Base-by-base conservation (phyloP, 768 basidiomycete species). In the Krasilnikovozyma curviuscula region DNA sequence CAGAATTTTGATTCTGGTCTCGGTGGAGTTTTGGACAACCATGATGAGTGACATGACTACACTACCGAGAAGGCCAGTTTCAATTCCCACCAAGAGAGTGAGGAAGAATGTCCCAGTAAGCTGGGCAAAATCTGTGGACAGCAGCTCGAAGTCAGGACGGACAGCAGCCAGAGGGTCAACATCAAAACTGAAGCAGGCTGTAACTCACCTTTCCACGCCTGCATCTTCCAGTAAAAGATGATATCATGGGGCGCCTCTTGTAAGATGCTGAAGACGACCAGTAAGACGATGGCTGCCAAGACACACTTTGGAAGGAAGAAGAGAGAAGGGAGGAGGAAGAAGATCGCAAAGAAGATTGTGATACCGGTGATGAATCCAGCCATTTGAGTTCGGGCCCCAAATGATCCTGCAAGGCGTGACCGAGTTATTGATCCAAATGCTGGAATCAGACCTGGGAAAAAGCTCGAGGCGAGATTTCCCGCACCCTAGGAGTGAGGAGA, bases 231-330 rank as follows among this genome's bases (percentile, higher is more conserved):
- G 59, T 83, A 86, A 61, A 79, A 93, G 25, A 69, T 56, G 31
- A 93, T 67, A 56, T 93, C 91, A 53, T 89, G 80, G 5, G 89
- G 91, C 1, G 78, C 76, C 64, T 93, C 88, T 0, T 71, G 72
- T 18, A 95, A 69, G 32, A 95, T 76, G 34, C 78, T 75, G 63
- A 81, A 82, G 7, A 86, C 83, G 16, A 93, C 79, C 41, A 55
- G 40, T 18, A 41, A 33, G 33, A 52, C 40, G 38, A 49, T 46
- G 6, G 53, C 34, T 5, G 44, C 83, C 33, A 93, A 68, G 29
- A 89, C 83, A 55, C 79, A 81, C 71, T 81, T 88, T 0, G 93
- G 93, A 18, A 98, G 68, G 63, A 72, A 85, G 63, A 77, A 83
- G 24, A 97, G 69, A 66, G 73, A 76, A 0, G 83, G 85, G 16